A percentile compares a stretch with the other conserved stretches of the same genome.
Conservation (phyloP, 257 asterid species). For the Gardenia jasminoides region DNA sequence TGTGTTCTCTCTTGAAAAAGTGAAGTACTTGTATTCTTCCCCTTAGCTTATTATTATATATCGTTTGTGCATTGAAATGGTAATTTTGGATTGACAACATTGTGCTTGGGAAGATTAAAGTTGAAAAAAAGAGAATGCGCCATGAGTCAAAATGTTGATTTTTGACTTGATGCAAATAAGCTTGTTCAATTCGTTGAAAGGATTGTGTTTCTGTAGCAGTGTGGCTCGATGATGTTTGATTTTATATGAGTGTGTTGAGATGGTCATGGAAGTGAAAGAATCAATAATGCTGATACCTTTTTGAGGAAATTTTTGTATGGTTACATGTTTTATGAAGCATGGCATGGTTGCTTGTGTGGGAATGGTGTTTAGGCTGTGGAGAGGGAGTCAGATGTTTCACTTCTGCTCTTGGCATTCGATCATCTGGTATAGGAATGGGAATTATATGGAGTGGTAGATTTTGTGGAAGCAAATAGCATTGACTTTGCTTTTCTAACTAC, state of each 20-base stretch:
- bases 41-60: neutral
- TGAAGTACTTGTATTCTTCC: neutral
- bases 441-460: neutral
- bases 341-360: neutral
- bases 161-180: neutral
- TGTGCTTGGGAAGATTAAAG: neutral
- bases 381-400: neutral
- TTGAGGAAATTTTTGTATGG: neutral
- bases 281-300: neutral
- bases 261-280: neutral
- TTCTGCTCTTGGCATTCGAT: neutral
- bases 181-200: neutral
- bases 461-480: neutral
- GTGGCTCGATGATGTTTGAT: neutral
- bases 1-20: too few relatives aligned
- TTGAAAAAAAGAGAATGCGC: too few relatives aligned
- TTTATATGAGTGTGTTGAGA: neutral
- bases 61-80: neutral
- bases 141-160: neutral
- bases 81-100: neutral
- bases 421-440: neutral
- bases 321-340: neutral
- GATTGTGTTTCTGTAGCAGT: neutral
- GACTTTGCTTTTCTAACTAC: neutral
- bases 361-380: neutral